These are phyloP conservation scores for Pseudocercospora fuligena DNA, from an alignment of 2,329 filamentous ascomycete species.

Conservation along the genomic window DNA sequence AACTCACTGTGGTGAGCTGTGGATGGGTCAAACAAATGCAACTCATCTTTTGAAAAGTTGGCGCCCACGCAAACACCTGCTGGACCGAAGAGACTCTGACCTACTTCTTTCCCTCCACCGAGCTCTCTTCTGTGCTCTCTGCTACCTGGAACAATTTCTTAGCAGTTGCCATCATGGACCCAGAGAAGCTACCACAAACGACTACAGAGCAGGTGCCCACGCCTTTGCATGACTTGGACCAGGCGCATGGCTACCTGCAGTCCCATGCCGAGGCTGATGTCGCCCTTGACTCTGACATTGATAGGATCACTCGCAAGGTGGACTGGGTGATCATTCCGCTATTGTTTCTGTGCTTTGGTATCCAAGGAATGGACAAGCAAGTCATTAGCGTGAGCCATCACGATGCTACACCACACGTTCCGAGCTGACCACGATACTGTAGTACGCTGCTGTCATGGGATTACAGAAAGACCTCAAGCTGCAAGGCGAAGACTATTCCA, in stretches of 20 bases:
- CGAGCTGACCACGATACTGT: conserved; percentile 13
- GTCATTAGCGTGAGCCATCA: conserved; percentile 60
- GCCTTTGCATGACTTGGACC: neutral
- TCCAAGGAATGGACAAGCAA: conserved; percentile 69
- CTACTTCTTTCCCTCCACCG: neutral
- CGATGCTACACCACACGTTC: neutral
- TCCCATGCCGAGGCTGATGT: neutral
- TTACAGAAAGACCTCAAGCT: conserved; percentile 61
- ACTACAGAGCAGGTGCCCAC: neutral
- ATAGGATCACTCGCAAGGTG: conserved; percentile 52
- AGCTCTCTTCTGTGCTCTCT: neutral
- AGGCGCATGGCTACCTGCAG: conserved; percentile 9
- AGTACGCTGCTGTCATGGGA: conserved; percentile 72
- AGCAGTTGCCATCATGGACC: neutral
- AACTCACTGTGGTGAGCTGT: too few relatives aligned
- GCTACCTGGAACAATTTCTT: neutral
- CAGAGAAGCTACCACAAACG: neutral
- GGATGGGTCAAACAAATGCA: too few relatives aligned
- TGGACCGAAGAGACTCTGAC: too few relatives aligned
- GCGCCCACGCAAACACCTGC: too few relatives aligned
- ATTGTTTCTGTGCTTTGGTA: conserved; percentile 66
- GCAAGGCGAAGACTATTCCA: conserved; percentile 66
- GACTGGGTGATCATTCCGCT: conserved; percentile 65
- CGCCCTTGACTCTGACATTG: neutral
- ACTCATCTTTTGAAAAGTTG: too few relatives aligned